Conservation (phyloP, 2,329 filamentous ascomycete genomes). For the Juglanconis oblonga region DNA sequence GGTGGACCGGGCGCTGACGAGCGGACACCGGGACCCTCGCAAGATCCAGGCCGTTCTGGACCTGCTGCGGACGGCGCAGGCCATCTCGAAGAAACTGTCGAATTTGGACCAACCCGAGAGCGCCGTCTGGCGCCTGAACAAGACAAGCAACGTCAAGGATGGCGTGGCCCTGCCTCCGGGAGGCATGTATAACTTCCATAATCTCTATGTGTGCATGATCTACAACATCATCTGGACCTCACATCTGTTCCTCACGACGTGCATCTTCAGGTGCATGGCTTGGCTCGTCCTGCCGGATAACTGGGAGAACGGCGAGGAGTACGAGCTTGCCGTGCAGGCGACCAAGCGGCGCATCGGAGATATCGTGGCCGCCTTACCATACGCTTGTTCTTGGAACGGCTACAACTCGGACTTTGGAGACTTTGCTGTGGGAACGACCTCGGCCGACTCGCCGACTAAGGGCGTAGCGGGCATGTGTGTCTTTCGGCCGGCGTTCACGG, state of each 20-base stretch:
- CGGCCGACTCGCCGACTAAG: constrained; percentile 18
- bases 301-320: constrained; percentile 19
- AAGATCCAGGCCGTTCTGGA: background rate
- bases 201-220: constrained; percentile 19
- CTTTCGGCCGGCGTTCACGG: constrained; percentile 20
- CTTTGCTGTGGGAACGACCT: constrained; percentile 19
- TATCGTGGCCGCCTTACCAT: constrained; percentile 20
- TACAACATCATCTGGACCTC: constrained; percentile 22
- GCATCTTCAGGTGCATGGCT: constrained; percentile 22
- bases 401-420: constrained; percentile 15
- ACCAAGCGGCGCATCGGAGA: constrained; percentile 20
- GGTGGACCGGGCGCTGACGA: constrained; percentile 71
- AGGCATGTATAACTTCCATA: constrained; percentile 22
- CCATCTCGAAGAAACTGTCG: constrained; percentile 5
- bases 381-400: constrained; percentile 22
- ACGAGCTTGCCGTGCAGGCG: constrained; percentile 18
- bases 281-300: constrained; percentile 22
- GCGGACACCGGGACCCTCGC: constrained; percentile 40
- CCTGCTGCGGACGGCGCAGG: constrained; percentile 7
- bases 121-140: background rate
- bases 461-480: constrained; percentile 22
- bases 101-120: background rate
- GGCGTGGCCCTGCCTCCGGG: constrained; percentile 9
- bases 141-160: background rate
- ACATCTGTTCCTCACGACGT: constrained; percentile 24